Evolutionary conservation across 2,329 filamentous ascomycete genomes (phyloP), one percentile per base, ranked within the genome.

Genomic region (Tetracladium maxilliforme): DNA sequence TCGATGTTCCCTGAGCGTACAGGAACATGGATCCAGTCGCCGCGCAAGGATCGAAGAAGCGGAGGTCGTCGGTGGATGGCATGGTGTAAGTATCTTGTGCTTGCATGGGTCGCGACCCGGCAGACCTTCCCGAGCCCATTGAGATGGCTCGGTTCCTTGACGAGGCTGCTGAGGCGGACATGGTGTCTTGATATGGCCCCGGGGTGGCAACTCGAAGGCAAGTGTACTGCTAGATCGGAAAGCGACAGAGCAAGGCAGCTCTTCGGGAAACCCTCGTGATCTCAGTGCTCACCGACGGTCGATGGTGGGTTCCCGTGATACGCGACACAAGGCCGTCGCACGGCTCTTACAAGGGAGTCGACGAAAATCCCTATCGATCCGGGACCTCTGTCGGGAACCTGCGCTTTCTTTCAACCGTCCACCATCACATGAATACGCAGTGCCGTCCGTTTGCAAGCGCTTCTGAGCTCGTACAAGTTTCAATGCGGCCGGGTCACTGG

Each of bases 1-100:
- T 73, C 6, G 74, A 70, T 26, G 73, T 74, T 16, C 82, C 79
- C 47, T 95, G 69, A 14, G 83, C 75, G 51, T 92, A 94, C 14
- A 98, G 65, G 36, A 98, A 78, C 58, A 90, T 79, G 14, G 83
- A 82, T 3, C 80, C 82, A 5, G 90, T 95, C 16, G 90, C 84
- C 11, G 84, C 83, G 48, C 81, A 92, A 30, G 90, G 80, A 39
- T 90, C 79, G 39, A 94, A 83, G 33, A 72, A 65, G 38, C 58
- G 61, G 33, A 56, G 45, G 14, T 61, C 49, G 27, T 57, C 50
- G 27, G 50, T 54, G 21, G 60, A 45, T 29, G 64, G 55, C 58
- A 68, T 61, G 29, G 56, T 52, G 41, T 64, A 63, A n/a, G n/a
- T n/a, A 41, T 71, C 61, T 45, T 58, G 56, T 40, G 58, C 45